Conservation (phyloP, 1,284 basidiomycete species). For the Moniliophthora roreri region DNA sequence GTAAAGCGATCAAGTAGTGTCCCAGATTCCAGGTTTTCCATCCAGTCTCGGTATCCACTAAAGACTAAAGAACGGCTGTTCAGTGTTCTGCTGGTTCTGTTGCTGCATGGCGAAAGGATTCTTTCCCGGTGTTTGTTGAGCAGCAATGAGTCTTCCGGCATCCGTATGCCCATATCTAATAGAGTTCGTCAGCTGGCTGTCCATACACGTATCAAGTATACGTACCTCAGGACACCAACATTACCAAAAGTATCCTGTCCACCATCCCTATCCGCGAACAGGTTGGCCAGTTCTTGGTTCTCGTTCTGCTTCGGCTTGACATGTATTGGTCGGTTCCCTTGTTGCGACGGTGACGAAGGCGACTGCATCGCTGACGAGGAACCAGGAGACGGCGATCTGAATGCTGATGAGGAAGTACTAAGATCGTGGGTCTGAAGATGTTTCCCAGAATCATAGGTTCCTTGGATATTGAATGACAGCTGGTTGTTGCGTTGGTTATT, state of each 20-base stretch:
- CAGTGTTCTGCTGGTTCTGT: conserved; percentile 51
- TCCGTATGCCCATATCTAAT: conserved; percentile 67
- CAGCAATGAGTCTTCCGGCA: conserved; percentile 53
- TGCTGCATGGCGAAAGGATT: conserved; percentile 70
- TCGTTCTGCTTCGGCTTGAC: conserved; percentile 60
- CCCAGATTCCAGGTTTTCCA: no score
- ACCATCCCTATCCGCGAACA: conserved; percentile 86
- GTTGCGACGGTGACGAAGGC: conserved; percentile 24
- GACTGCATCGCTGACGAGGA: conserved; percentile 33
- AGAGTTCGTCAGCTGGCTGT: conserved; percentile 3
- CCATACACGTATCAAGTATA: no score
- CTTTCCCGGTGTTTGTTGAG: conserved; percentile 53
- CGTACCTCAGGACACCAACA: not conserved
- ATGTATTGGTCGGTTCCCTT: conserved; percentile 34
- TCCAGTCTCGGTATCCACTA: not conserved
- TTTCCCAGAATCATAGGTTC: conserved; percentile 46
- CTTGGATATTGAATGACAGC: conserved; percentile 60
- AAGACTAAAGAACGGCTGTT: conserved; percentile 79
- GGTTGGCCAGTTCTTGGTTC: conserved; percentile 73
- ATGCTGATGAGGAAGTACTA: conserved; percentile 31
- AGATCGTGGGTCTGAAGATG: conserved; percentile 25
- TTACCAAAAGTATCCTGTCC: conserved; percentile 78
- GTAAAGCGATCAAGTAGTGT: no score
- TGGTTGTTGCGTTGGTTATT: conserved; percentile 18
- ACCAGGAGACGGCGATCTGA: conserved; percentile 35